These are phyloP conservation scores for Penicillium odoratum DNA, from an alignment of 495 filamentous ascomycete genomes.

Conservation along the genomic window DNA sequence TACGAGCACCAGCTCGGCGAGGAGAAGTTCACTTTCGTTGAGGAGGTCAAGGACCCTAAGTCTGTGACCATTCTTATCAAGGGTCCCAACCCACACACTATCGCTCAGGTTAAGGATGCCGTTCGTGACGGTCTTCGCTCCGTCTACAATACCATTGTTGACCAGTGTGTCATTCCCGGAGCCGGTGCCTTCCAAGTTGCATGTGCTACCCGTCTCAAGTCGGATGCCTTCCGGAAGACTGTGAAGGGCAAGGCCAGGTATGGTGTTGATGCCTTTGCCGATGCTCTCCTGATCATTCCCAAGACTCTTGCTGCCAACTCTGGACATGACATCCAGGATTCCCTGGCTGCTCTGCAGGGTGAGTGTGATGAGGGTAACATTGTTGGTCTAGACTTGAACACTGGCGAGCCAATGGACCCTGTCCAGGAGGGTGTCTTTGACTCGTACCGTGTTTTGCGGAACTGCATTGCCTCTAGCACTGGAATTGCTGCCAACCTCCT, in stretches of 20 bases:
- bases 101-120: slow-evolving; percentile 92
- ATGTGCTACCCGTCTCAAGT: slow-evolving; percentile 83
- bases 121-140: slow-evolving; percentile 94
- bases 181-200: slow-evolving; percentile 96
- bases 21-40: slow-evolving; percentile 98
- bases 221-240: slow-evolving; percentile 76
- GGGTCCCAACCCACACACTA: slow-evolving; percentile 94
- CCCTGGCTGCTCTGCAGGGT: slow-evolving; percentile 82
- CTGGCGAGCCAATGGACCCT: slow-evolving; percentile 95
- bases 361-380: slow-evolving; percentile 81
- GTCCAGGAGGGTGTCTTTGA: slow-evolving; percentile 90
- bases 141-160: slow-evolving; percentile 98
- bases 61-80: slow-evolving; percentile 99
- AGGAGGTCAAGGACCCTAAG: slow-evolving; percentile 98
- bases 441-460: slow-evolving; percentile 90
- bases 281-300: slow-evolving; percentile 89
- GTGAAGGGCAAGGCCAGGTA: slow-evolving; percentile 97
- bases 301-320: slow-evolving; percentile 97
- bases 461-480: slow-evolving; percentile 88
- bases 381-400: slow-evolving; percentile 81
- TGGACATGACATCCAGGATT: slow-evolving; percentile 93
- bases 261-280: slow-evolving; percentile 91
- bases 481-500: slow-evolving; percentile 95
- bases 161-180: slow-evolving; percentile 90
- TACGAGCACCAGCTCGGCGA: slow-evolving; percentile 98